These are phyloP conservation scores for Acacia crassicarpa DNA, from an alignment of 306 rosid genomes.

Conservation along the genomic window DNA sequence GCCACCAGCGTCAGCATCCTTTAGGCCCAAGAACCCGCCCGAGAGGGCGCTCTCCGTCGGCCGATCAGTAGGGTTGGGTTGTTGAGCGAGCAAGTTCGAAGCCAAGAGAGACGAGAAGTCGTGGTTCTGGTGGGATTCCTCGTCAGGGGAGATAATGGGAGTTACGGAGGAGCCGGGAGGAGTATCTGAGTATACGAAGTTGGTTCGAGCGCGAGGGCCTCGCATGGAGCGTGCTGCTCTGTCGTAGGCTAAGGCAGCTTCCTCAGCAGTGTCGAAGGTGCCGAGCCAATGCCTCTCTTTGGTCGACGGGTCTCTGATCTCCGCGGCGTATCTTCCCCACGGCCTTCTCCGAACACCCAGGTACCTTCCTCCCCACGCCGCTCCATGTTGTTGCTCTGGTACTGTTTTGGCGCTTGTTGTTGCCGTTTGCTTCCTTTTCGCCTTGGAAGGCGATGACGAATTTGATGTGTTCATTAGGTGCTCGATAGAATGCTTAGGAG, in stretches of 20 bases:
- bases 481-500: not conserved
- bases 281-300: conserved; percentile 42
- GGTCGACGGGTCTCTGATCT: conserved; percentile 38
- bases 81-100: not conserved
- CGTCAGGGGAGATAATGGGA: conserved; percentile 35
- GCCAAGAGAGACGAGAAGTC: conserved; percentile 18
- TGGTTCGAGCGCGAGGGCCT: conserved; percentile 37
- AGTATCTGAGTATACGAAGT: conserved; percentile 33
- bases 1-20: not conserved
- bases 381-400: conserved; percentile 25
- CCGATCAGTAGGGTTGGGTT: conserved; percentile 15
- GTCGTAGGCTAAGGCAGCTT: conserved; percentile 38
- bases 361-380: conserved; percentile 29
- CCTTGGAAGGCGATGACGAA: conserved; percentile 21
- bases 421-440: conserved; percentile 27
- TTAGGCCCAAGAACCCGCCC: not conserved
- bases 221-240: conserved; percentile 42
- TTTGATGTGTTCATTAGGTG: conserved; percentile 26
- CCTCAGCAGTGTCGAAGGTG: conserved; percentile 38
- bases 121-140: conserved; percentile 15
- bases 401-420: not conserved
- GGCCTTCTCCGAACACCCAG: conserved; percentile 38
- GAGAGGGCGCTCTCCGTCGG: not conserved
- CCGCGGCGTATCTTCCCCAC: conserved; percentile 39
- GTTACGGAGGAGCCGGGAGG: conserved; percentile 35